A percentile compares a stretch with the other conserved stretches of the same genome.
phyloP scores from a whole-genome alignment of 495 filamentous ascomycete genomes.

The Bacidia rubella region DNA sequence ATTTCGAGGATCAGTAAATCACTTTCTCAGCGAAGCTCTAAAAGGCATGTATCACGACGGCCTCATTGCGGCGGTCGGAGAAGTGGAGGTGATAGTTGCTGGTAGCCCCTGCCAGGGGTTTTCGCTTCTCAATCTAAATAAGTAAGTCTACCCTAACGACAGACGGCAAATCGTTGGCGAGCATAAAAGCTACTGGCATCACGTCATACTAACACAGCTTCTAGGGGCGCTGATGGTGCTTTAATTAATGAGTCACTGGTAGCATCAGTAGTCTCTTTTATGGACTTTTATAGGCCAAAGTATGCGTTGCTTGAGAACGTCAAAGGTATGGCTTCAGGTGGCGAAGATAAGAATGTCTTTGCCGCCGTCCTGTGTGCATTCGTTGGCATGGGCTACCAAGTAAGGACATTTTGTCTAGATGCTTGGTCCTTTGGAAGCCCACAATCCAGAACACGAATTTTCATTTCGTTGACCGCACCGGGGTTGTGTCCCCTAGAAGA shows the following conservation, averaged over 20 bases:
- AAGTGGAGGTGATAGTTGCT: constrained; percentile 54
- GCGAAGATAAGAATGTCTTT: constrained; percentile 42
- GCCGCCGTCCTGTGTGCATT: constrained; percentile 54
- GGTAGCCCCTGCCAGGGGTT: constrained; percentile 67
- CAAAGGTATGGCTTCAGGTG: constrained; percentile 35
- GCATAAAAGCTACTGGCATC: no score
- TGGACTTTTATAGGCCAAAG: constrained; percentile 59
- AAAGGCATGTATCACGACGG: constrained; percentile 27
- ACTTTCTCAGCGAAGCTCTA: constrained; percentile 44
- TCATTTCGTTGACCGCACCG: constrained; percentile 52
- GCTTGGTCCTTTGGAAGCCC: constrained; percentile 53
- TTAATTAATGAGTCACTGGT: constrained; percentile 56
- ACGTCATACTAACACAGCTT: not conserved
- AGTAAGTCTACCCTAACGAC: constrained; percentile 5
- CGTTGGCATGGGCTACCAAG: constrained; percentile 62
- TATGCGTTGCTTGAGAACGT: constrained; percentile 69
- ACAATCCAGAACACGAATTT: constrained; percentile 49
- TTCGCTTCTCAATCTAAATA: constrained; percentile 42
- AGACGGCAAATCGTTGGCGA: no score
- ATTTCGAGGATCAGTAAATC: constrained; percentile 56
- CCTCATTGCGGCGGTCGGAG: constrained; percentile 38
- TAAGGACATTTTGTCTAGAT: constrained; percentile 47
- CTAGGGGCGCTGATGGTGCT: constrained; percentile 25
- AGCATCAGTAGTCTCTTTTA: constrained; percentile 55
- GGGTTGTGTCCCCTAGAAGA: constrained; percentile 36